phyloP scores from a whole-genome alignment of 2,329 filamentous ascomycete species.

The Helotiales sp. region DNA sequence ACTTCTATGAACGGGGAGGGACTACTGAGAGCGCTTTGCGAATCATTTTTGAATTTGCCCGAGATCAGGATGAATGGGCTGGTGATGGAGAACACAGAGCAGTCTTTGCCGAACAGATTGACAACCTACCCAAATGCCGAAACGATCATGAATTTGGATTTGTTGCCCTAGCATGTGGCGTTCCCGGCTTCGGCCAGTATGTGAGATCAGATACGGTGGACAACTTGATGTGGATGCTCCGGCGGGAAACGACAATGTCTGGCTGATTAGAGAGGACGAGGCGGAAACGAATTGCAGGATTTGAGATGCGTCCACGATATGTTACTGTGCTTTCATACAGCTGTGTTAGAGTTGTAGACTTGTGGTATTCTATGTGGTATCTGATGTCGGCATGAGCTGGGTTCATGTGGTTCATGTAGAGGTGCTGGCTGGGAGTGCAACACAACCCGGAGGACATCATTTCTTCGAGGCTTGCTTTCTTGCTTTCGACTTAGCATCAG shows the following conservation, averaged over 20 bases:
- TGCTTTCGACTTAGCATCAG: too few relatives aligned
- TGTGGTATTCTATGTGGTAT: too few relatives aligned
- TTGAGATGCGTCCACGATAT: too few relatives aligned
- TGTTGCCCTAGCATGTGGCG: conserved; percentile 40
- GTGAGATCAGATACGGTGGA: not conserved
- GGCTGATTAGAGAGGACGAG: not conserved
- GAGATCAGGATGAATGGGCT: conserved; percentile 38
- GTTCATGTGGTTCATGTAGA: too few relatives aligned
- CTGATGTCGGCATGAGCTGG: too few relatives aligned
- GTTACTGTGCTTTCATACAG: too few relatives aligned
- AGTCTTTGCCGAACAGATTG: conserved; percentile 30
- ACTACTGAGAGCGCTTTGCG: conserved; percentile 40
- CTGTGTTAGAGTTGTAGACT: too few relatives aligned
- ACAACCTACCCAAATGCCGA: conserved; percentile 41
- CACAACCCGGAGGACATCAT: too few relatives aligned
- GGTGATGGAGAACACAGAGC: conserved; percentile 39
- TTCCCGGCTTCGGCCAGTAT: not conserved
- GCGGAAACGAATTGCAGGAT: too few relatives aligned
- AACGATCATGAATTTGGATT: conserved; percentile 47
- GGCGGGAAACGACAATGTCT: not conserved
- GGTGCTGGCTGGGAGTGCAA: too few relatives aligned
- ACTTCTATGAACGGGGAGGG: conserved; percentile 43
- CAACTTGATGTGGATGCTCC: not conserved
- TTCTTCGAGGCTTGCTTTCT: too few relatives aligned
- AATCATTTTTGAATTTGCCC: conserved; percentile 40